phyloP scores from a whole-genome alignment of 805 yeast genomes.

The Ogataea pini region DNA sequence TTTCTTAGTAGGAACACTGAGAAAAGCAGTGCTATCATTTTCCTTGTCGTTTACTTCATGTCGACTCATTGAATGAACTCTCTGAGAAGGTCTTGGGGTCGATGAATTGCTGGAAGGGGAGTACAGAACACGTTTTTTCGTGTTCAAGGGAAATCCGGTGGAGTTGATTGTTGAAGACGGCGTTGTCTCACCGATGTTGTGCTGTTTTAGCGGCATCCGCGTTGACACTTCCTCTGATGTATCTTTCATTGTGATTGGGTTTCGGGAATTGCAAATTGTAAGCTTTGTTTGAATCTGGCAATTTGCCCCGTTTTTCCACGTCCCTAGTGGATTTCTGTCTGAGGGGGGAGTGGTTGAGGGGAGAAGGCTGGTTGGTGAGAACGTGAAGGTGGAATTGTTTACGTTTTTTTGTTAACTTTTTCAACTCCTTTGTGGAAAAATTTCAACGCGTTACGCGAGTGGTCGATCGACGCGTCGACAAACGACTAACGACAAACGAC shows the following conservation, averaged over 20 bases:
- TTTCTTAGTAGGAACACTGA: conserved; percentile 22
- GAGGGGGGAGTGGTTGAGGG: too few relatives aligned
- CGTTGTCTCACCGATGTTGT: conserved; percentile 20
- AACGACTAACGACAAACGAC: too few relatives aligned
- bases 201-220: conserved; percentile 1
- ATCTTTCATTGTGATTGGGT: too few relatives aligned
- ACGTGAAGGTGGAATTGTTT: not conserved
- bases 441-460: not conserved
- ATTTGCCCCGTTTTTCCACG: too few relatives aligned
- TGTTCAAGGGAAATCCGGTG: conserved; percentile 32
- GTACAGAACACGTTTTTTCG: conserved; percentile 31
- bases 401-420: not conserved
- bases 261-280: not conserved
- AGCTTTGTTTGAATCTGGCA: too few relatives aligned
- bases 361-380: too few relatives aligned
- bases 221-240: not conserved
- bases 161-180: conserved; percentile 25
- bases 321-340: too few relatives aligned
- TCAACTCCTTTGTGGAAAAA: not conserved
- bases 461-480: not conserved
- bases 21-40: conserved; percentile 6
- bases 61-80: conserved; percentile 8
- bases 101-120: conserved; percentile 29
- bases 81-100: conserved; percentile 24
- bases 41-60: conserved; percentile 15